Evolutionary conservation across 2,329 filamentous ascomycete genomes (phyloP), one percentile per base, ranked within the genome.

Genomic region (Colletotrichum echinochloae): DNA sequence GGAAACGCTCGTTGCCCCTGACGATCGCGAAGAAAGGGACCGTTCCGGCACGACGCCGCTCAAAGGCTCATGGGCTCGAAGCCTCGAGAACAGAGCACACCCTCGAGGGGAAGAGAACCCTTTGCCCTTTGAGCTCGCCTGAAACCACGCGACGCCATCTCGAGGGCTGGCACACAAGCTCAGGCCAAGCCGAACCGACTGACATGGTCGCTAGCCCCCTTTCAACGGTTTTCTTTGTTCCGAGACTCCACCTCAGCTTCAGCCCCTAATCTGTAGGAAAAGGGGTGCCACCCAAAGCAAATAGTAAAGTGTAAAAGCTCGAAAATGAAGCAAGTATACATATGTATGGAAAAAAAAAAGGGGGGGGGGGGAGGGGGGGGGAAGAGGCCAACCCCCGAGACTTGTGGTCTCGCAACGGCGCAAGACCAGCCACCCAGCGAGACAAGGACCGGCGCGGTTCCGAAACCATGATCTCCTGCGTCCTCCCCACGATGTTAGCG

Each of bases 61-160:
- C 56, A 30, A 30, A 39, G 37, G 2, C 3, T 18, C 14, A 20
- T 33, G 28, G 20, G 28, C 18, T n/a, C 41, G 49, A 39, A 39
- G 30, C 33, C 1, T 14, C 37, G 37, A 16, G n/a, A n/a, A n/a
- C n/a, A n/a, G n/a, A n/a, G n/a, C n/a, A n/a, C n/a, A n/a, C n/a
- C n/a, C n/a, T n/a, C n/a, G n/a, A 39, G 39, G 39, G 18, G 2
- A 39, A 33, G 30, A 16, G 8, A 26, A 35, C 8, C 35, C 11
- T 12, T 28, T 6, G 37, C 26, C 44, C 44, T 18, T 37, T n/a
- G 44, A 56, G 41, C 44, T 3, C 33, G 26, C 65, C 65, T 68
- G 65, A 68, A 68, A 68, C 60, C 60, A 57, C 52, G 37, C 44
- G 60, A 44, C 61, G 61, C 51, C n/a, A n/a, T 55, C 28, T 39